These are phyloP conservation scores for Phytophthora brassicae DNA, from an alignment of 352 stramenopile genomes.

Conservation along the genomic window DNA sequence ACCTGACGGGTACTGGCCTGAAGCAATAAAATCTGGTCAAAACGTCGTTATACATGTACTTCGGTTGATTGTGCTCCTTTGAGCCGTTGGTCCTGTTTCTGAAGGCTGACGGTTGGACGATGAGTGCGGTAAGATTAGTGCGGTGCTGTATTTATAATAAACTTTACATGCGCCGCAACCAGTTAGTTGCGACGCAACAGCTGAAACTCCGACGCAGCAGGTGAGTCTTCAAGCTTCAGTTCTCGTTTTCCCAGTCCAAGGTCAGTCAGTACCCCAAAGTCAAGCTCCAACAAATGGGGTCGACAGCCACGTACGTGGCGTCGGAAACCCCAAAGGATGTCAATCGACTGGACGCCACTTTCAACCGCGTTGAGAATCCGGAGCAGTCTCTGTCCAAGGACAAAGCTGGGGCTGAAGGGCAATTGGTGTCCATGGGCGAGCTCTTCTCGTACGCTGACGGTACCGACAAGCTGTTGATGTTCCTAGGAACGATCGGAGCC, in stretches of 20 bases:
- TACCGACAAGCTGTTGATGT: conserved; percentile 61
- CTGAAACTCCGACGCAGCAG: conserved; percentile 5
- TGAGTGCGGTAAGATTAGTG: conserved; percentile 14
- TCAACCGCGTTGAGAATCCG: conserved; percentile 26
- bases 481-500: conserved; percentile 43
- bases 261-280: not conserved
- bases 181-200: conserved; percentile 8
- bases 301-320: conserved; percentile 24
- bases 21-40: not conserved
- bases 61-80: not conserved
- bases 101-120: conserved; percentile 17
- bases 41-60: not conserved
- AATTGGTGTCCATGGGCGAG: conserved; percentile 44
- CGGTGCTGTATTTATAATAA: conserved; percentile 3
- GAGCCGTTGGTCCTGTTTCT: not conserved
- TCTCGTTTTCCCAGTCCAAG: conserved; percentile 1
- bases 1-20: conserved; percentile 1
- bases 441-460: conserved; percentile 63
- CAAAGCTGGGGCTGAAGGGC: conserved; percentile 21
- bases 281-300: conserved; percentile 15
- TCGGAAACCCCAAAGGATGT: conserved; percentile 22
- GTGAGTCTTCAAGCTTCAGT: not conserved
- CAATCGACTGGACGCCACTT: conserved; percentile 30
- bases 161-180: conserved; percentile 30
- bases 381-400: conserved; percentile 15